Percentiles rank a stretch among this genome's conserved stretches.
phyloP scores from a whole-genome alignment of 2,329 filamentous ascomycete genomes.

The Harringtonia lauricola region DNA sequence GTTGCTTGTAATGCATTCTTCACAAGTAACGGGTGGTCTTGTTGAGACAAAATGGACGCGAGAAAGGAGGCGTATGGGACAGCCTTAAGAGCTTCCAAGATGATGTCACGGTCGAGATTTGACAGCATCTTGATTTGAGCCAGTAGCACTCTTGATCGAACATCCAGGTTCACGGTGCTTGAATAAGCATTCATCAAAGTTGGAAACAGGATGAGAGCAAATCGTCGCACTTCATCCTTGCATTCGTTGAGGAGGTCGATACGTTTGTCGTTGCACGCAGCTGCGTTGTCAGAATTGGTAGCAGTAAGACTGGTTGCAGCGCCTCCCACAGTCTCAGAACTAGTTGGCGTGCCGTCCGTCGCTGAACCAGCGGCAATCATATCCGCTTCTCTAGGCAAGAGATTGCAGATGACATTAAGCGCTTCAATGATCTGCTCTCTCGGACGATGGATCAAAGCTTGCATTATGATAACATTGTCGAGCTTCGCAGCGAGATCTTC shows the following conservation, averaged over 20 bases:
- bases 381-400: conserved; percentile 36
- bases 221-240: conserved; percentile 77
- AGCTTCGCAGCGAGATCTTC: conserved; percentile 76
- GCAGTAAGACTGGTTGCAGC: conserved; percentile 23
- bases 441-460: conserved; percentile 89
- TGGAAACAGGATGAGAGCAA: conserved; percentile 85
- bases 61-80: conserved; percentile 95
- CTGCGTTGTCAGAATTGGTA: conserved; percentile 35
- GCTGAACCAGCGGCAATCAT: conserved; percentile 19
- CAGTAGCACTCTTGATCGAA: conserved; percentile 87
- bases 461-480: conserved; percentile 97
- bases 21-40: conserved; percentile 82
- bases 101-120: conserved; percentile 75
- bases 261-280: conserved; percentile 61
- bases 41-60: conserved; percentile 87
- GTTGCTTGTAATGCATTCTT: conserved; percentile 81
- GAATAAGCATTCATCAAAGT: conserved; percentile 95
- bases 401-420: conserved; percentile 91
- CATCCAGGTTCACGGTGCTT: conserved; percentile 89
- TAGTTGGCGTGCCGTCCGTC: conserved; percentile 28
- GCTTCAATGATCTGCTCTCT: conserved; percentile 96
- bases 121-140: conserved; percentile 98
- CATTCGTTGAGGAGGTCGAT: conserved; percentile 74
- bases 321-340: background rate
- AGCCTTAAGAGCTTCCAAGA: conserved; percentile 73